Conservation (phyloP, 2,329 filamentous ascomycete genomes). For the Leptographium galeiforme region DNA sequence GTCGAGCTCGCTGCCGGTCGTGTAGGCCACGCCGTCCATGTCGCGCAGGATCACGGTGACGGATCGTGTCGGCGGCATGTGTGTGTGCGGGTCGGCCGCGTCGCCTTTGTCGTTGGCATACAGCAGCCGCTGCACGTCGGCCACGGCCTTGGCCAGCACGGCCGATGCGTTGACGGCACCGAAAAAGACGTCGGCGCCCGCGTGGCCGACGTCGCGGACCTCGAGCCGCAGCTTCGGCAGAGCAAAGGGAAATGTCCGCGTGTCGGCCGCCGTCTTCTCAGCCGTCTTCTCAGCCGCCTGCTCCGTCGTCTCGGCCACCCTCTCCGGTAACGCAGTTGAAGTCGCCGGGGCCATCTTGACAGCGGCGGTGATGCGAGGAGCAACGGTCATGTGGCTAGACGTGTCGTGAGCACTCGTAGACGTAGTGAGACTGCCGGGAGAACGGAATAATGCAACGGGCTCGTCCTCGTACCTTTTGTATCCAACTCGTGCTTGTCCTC, state of each 20-base stretch:
- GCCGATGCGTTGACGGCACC: slow-evolving; percentile 46
- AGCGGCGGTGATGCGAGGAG: neutral
- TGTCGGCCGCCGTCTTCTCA: neutral
- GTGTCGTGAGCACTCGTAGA: neutral
- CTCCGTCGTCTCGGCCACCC: neutral
- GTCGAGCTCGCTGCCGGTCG: slow-evolving; percentile 66
- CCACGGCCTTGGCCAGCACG: slow-evolving; percentile 49
- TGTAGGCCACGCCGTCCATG: slow-evolving; percentile 82
- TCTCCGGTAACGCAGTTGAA: neutral
- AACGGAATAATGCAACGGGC: too few relatives aligned
- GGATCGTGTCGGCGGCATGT: slow-evolving; percentile 56
- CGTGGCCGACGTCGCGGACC: slow-evolving; percentile 42
- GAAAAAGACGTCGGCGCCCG: slow-evolving; percentile 56
- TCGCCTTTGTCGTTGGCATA: slow-evolving; percentile 39
- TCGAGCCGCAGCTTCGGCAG: slow-evolving; percentile 46
- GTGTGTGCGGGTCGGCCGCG: slow-evolving; percentile 25
- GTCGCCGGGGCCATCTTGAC: neutral
- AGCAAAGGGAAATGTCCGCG: slow-evolving; percentile 17
- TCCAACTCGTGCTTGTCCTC: too few relatives aligned
- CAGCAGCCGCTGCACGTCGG: slow-evolving; percentile 56
- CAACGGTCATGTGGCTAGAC: neutral
- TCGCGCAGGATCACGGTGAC: slow-evolving; percentile 70
- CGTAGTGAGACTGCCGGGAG: neutral
- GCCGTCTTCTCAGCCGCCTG: neutral
- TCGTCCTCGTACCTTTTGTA: too few relatives aligned